Percentiles rank a stretch among this genome's conserved stretches.
These are phyloP conservation scores for Elsinoe batatas DNA, from an alignment of 2,329 filamentous ascomycete genomes.

Conservation along the genomic window DNA sequence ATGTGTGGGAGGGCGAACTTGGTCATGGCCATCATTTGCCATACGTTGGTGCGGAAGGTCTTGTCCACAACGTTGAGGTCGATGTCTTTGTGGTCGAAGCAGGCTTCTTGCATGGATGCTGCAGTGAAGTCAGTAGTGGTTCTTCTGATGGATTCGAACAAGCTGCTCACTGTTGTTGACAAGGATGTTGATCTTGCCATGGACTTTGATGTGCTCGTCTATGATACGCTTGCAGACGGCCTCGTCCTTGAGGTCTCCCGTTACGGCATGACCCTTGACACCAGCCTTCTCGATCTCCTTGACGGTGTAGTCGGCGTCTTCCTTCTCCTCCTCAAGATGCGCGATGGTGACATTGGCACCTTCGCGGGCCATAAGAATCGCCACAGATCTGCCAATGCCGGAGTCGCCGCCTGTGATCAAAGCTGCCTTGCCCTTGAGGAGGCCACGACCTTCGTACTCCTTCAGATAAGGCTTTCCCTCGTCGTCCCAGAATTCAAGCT, in stretches of 20 bases:
- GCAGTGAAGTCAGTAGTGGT: neutral
- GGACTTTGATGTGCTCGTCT: constrained; percentile 44
- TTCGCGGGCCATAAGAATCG: constrained; percentile 48
- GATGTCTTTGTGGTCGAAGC: constrained; percentile 43
- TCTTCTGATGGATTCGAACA: neutral
- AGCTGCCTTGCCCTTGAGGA: constrained; percentile 25
- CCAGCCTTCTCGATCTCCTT: constrained; percentile 43
- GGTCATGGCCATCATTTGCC: constrained; percentile 50
- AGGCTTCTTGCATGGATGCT: constrained; percentile 48
- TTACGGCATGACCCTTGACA: constrained; percentile 38
- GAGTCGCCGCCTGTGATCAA: constrained; percentile 22
- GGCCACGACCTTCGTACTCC: constrained; percentile 25
- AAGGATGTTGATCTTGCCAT: constrained; percentile 35
- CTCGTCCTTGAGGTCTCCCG: constrained; percentile 42
- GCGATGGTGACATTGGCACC: constrained; percentile 48
- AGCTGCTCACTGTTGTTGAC: constrained; percentile 41
- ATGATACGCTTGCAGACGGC: constrained; percentile 43
- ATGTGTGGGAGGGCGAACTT: constrained; percentile 49
- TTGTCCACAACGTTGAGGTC: constrained; percentile 46
- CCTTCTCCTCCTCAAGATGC: constrained; percentile 47
- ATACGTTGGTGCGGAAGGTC: constrained; percentile 48
- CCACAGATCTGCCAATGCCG: constrained; percentile 44
- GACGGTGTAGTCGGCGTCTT: constrained; percentile 47
- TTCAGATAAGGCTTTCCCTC: constrained; percentile 25
- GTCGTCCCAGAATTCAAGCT: constrained; percentile 25